Percentiles rank a stretch among this genome's conserved stretches.
Conservation (phyloP, 2,329 filamentous ascomycete species). For the Xylariaceae sp. region DNA sequence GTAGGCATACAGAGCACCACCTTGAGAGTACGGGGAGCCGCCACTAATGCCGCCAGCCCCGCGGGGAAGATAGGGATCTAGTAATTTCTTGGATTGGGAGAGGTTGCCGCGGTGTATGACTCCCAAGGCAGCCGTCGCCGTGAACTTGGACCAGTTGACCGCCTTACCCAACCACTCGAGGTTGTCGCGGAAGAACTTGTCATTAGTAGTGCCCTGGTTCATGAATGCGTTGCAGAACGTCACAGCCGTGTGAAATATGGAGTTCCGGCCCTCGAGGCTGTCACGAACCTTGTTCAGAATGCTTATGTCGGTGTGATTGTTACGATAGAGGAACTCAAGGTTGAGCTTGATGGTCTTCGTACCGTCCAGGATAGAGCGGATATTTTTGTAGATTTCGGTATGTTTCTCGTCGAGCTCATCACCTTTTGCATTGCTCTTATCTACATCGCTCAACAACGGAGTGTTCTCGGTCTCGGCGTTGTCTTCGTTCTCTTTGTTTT, state of each 20-base stretch:
- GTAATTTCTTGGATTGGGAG: slow-evolving; percentile 87
- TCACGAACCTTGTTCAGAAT: slow-evolving; percentile 97
- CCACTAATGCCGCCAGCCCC: slow-evolving; percentile 67
- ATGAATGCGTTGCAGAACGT: slow-evolving; percentile 99
- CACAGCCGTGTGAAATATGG: slow-evolving; percentile 97
- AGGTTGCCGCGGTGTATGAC: slow-evolving; percentile 97
- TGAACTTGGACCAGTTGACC: slow-evolving; percentile 99
- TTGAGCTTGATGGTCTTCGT: slow-evolving; percentile 95
- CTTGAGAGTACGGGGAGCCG: slow-evolving; percentile 93
- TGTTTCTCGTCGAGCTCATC: slow-evolving; percentile 56
- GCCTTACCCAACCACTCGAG: slow-evolving; percentile 98
- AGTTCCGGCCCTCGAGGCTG: slow-evolving; percentile 93
- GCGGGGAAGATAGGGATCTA: slow-evolving; percentile 94
- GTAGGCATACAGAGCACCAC: slow-evolving; percentile 93
- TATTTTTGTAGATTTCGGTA: slow-evolving; percentile 65
- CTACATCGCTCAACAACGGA: slow-evolving; percentile 56
- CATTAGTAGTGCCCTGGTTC: slow-evolving; percentile 97
- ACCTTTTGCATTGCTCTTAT: slow-evolving; percentile 61
- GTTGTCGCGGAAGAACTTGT: slow-evolving; percentile 98
- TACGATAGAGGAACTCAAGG: slow-evolving; percentile 94
- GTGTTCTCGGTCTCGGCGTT: slow-evolving; percentile 54
- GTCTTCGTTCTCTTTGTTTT: slow-evolving; percentile 59
- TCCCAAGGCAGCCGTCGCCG: slow-evolving; percentile 91
- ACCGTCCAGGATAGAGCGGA: slow-evolving; percentile 77
- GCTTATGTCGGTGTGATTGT: slow-evolving; percentile 89